Conservation (phyloP, 2,329 filamentous ascomycete species). For the Chrysosporium keratinophilum region DNA sequence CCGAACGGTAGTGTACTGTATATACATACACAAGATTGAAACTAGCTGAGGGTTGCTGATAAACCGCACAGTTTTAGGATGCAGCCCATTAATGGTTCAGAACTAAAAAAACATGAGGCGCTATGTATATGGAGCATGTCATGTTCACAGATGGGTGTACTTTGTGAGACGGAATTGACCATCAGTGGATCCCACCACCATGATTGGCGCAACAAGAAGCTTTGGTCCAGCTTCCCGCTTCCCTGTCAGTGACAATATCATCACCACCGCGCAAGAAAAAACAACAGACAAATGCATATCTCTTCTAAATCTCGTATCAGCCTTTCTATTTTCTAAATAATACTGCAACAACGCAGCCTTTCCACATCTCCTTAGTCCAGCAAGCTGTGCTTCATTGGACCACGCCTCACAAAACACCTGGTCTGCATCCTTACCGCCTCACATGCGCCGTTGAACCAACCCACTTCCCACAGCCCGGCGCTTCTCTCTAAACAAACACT, state of each 20-base stretch:
- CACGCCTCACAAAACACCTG: not conserved
- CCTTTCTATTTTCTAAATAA: not conserved
- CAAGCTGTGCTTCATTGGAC: too few species aligned
- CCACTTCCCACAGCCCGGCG: not conserved
- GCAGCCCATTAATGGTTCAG: not conserved
- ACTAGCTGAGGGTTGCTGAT: not conserved
- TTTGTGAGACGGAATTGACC: too few species aligned
- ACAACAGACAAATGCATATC: not conserved
- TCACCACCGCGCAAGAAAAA: not conserved
- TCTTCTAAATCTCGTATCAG: not conserved
- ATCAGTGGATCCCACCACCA: not conserved
- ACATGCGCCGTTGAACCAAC: not conserved
- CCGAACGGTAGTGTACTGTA: not conserved
- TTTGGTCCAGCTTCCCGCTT: slow-evolving; percentile 5
- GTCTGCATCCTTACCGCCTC: not conserved
- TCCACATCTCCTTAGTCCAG: too few species aligned
- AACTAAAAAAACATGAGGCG: not conserved
- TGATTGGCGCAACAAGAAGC: slow-evolving; percentile 1
- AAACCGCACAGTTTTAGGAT: not conserved
- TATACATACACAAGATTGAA: too few species aligned
- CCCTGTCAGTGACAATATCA: not conserved
- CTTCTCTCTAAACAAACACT: not conserved
- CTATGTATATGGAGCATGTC: too few species aligned
- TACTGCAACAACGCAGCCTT: not conserved
- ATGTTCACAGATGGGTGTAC: too few species aligned